Evolutionary conservation across 2,329 filamentous ascomycete genomes (phyloP).

Genomic region (Pseudogymnoascus sp.): DNA sequence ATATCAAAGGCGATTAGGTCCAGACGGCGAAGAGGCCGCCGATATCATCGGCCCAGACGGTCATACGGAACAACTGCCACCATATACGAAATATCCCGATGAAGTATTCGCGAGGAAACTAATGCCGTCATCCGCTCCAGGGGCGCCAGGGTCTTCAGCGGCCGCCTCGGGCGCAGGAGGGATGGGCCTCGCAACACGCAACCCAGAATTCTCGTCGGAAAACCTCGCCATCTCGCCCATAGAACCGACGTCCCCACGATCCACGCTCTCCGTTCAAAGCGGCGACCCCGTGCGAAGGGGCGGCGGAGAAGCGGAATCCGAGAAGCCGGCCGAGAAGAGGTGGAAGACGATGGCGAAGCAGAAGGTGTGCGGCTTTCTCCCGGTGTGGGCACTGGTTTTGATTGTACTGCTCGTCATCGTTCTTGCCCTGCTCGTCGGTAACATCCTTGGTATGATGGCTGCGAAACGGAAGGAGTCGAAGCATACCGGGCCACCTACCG

Average conservation of each 20-base stretch:
- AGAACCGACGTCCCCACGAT: constrained; percentile 32
- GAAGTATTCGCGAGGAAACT: constrained; percentile 53
- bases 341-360: constrained; percentile 47
- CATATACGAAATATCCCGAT: constrained; percentile 84
- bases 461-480: constrained; percentile 23
- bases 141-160: constrained; percentile 13
- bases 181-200: constrained; percentile 50
- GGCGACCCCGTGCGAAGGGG: constrained; percentile 42
- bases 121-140: constrained; percentile 23
- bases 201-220: constrained; percentile 54
- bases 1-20: constrained; percentile 66
- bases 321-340: constrained; percentile 40
- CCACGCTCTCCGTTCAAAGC: constrained; percentile 45
- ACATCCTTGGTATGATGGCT: constrained; percentile 44
- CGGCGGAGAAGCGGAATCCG: constrained; percentile 30
- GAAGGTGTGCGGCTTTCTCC: constrained; percentile 50
- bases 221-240: constrained; percentile 32
- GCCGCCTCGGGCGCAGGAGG: constrained; percentile 45
- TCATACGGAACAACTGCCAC: constrained; percentile 83
- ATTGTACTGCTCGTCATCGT: constrained; percentile 40
- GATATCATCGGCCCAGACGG: constrained; percentile 83
- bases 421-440: constrained; percentile 47
- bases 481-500: not conserved
- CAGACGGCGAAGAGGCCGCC: constrained; percentile 77
- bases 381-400: constrained; percentile 52